Conservation (phyloP, 495 filamentous ascomycete species). For the Penicillium waksmanii region DNA sequence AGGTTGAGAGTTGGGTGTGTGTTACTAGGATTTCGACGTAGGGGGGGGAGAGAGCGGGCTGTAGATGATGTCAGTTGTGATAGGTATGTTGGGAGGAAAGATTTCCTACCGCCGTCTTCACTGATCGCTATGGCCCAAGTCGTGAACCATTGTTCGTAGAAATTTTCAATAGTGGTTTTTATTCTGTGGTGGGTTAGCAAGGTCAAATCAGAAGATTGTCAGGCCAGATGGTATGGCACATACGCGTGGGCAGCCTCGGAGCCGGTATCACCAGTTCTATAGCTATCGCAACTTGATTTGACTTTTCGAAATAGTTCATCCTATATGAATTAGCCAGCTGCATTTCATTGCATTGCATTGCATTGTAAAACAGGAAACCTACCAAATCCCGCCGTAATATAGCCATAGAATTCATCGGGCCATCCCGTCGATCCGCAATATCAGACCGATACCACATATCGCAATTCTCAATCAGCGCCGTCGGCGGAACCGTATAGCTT, state of each 20-base stretch:
- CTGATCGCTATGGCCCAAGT: conserved; percentile 64
- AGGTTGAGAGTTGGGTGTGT: conserved; percentile 72
- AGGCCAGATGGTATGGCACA: conserved; percentile 16
- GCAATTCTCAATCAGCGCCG: conserved; percentile 65
- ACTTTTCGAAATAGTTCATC: conserved; percentile 63
- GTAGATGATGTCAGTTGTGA: conserved; percentile 2
- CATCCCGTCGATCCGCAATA: conserved; percentile 68
- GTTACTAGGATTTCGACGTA: conserved; percentile 77
- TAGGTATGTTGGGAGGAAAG: background rate
- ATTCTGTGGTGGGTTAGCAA: conserved; percentile 44
- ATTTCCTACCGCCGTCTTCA: conserved; percentile 52
- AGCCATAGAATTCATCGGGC: conserved; percentile 69
- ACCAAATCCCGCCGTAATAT: conserved; percentile 69
- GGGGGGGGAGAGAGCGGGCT: conserved; percentile 65
- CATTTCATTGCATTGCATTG: background rate
- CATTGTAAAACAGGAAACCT: conserved; percentile 19
- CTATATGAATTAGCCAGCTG: conserved; percentile 32
- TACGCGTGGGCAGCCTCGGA: conserved; percentile 60
- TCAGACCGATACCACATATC: conserved; percentile 67
- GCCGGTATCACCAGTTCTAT: conserved; percentile 52
- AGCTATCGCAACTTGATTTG: conserved; percentile 64
- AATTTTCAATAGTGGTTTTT: conserved; percentile 61
- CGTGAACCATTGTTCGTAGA: conserved; percentile 64
- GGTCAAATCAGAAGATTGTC: background rate
- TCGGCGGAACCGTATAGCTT: conserved; percentile 67